phyloP scores from a whole-genome alignment of 2,329 filamentous ascomycete species.

The Sporothrix brunneoviolacea region DNA sequence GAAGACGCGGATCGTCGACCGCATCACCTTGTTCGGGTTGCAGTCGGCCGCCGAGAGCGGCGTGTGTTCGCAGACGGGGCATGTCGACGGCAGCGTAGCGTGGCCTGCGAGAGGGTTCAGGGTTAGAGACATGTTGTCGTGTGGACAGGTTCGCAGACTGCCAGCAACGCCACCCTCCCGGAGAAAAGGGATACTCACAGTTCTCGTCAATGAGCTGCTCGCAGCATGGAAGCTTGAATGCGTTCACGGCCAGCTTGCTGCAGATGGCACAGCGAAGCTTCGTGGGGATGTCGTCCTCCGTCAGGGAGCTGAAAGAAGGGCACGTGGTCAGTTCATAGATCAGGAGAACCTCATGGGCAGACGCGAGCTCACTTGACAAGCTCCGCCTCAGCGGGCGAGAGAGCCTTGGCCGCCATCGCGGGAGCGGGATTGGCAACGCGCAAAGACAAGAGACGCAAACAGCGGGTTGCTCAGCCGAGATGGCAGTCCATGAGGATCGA shows the following conservation, averaged over 20 bases:
- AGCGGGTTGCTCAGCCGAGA: neutral
- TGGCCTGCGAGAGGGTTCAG: conserved; percentile 38
- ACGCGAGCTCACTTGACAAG: conserved; percentile 50
- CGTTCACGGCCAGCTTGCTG: conserved; percentile 83
- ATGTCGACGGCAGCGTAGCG: conserved; percentile 66
- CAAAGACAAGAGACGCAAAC: neutral
- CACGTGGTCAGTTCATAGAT: conserved; percentile 9
- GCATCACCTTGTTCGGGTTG: conserved; percentile 81
- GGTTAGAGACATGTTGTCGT: no score
- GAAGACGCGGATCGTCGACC: conserved; percentile 87
- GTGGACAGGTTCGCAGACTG: no score
- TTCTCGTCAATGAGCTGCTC: conserved; percentile 88
- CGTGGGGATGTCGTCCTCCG: conserved; percentile 82
- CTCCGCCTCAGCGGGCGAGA: conserved; percentile 49
- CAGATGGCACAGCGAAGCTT: conserved; percentile 94
- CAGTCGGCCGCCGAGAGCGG: conserved; percentile 82
- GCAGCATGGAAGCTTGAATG: conserved; percentile 87
- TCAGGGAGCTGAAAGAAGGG: conserved; percentile 54
- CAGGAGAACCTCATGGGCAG: neutral
- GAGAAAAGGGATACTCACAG: conserved; percentile 52
- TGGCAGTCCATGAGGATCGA: conserved; percentile 4
- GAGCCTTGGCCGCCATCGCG: conserved; percentile 23
- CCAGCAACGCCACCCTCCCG: no score
- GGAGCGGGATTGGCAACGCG: conserved; percentile 5
- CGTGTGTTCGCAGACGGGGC: conserved; percentile 87